A percentile compares a stretch with the other conserved stretches of the same genome.
Evolutionary conservation across 805 yeast genomes (phyloP).

Genomic region (Schwanniomyces vanrijiae): DNA sequence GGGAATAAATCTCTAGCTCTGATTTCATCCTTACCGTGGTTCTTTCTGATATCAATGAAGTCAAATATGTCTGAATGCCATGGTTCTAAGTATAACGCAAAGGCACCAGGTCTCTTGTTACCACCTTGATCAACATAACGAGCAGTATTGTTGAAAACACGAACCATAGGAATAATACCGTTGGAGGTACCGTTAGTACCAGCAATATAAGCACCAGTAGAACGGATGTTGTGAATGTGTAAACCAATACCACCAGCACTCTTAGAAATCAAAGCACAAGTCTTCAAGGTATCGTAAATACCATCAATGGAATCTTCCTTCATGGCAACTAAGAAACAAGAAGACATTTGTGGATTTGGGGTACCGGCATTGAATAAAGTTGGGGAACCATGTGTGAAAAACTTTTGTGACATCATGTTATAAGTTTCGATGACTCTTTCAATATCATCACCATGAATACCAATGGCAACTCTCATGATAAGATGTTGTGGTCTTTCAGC

Average conservation of each 20-base stretch:
- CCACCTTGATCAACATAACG: slow-evolving; percentile 68
- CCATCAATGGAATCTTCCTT: slow-evolving; percentile 64
- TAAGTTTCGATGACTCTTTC: slow-evolving; percentile 54
- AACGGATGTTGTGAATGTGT: slow-evolving; percentile 59
- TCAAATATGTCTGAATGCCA: slow-evolving; percentile 65
- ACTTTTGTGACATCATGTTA: slow-evolving; percentile 58
- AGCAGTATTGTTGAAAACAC: slow-evolving; percentile 64
- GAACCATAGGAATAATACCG: slow-evolving; percentile 62
- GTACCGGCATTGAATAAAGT: slow-evolving; percentile 65
- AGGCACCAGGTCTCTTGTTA: slow-evolving; percentile 65
- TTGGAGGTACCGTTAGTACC: slow-evolving; percentile 65
- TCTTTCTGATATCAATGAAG: slow-evolving; percentile 58
- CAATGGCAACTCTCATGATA: slow-evolving; percentile 62
- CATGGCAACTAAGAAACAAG: slow-evolving; percentile 65
- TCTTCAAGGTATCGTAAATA: slow-evolving; percentile 59
- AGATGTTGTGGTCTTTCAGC: slow-evolving; percentile 64
- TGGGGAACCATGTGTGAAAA: slow-evolving; percentile 63
- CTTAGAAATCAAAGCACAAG: slow-evolving; percentile 62
- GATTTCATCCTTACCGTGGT: slow-evolving; percentile 64
- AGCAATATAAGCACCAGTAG: slow-evolving; percentile 61
- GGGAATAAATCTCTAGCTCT: slow-evolving; percentile 65
- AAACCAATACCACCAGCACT: slow-evolving; percentile 66
- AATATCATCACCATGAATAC: slow-evolving; percentile 58
- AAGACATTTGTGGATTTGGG: slow-evolving; percentile 59
- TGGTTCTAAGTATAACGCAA: slow-evolving; percentile 60